phyloP scores from a whole-genome alignment of 768 basidiomycete genomes.

The Pisolithus orientalis region DNA sequence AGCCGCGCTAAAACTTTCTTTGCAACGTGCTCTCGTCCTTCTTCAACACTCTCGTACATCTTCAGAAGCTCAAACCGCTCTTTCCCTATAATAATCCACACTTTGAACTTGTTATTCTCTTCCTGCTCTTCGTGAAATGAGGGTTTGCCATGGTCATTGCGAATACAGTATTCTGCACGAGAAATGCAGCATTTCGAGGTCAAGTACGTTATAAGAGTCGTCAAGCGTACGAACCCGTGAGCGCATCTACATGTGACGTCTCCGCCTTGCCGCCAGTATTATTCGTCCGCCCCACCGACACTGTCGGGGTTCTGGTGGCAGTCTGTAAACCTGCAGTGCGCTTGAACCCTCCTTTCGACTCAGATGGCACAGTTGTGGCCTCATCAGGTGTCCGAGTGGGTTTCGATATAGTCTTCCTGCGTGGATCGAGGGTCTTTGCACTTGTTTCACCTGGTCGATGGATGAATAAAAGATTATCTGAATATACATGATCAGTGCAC shows the following conservation, averaged over 20 bases:
- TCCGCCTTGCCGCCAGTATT: not conserved
- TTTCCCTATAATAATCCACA: conserved; percentile 43
- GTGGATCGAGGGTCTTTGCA: not conserved
- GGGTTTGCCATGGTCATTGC: conserved; percentile 20
- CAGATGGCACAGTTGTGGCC: not conserved
- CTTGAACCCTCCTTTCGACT: not conserved
- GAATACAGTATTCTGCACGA: conserved; percentile 17
- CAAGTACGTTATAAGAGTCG: not conserved
- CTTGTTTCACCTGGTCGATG: not conserved
- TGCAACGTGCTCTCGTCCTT: conserved; percentile 38
- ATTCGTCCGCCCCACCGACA: not conserved
- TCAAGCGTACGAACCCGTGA: conserved; percentile 8
- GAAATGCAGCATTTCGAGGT: not conserved
- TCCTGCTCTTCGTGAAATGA: conserved; percentile 27
- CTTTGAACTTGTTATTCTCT: conserved; percentile 23
- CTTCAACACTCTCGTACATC: conserved; percentile 30
- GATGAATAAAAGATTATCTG: not conserved
- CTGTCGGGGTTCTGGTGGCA: not conserved
- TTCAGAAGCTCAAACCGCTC: conserved; percentile 40
- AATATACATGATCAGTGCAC: not conserved
- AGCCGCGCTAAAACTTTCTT: conserved; percentile 39
- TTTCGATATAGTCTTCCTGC: not conserved
- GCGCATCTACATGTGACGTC: conserved; percentile 10
- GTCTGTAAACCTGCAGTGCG: not conserved
- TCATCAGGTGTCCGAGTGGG: not conserved